Conservation (phyloP, 805 yeast genomes). For the Wickerhamiella australiensis region DNA sequence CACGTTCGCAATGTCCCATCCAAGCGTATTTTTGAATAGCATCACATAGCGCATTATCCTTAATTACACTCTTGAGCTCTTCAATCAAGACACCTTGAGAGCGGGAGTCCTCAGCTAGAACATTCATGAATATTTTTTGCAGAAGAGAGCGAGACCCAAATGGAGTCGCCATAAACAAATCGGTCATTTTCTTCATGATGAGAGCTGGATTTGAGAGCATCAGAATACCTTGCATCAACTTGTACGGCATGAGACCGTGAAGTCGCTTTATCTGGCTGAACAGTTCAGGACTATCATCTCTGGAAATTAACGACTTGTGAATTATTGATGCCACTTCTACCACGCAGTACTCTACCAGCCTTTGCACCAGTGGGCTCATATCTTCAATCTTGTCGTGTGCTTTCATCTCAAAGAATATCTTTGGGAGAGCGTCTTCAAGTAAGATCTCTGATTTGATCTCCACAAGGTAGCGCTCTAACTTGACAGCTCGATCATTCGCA, state of each 20-base stretch:
- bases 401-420: constrained; percentile 57
- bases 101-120: constrained; percentile 62
- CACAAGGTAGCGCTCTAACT: constrained; percentile 45
- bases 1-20: constrained; percentile 21
- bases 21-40: constrained; percentile 21
- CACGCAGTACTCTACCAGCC: constrained; percentile 71
- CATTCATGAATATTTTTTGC: constrained; percentile 61
- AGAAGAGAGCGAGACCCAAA: constrained; percentile 55
- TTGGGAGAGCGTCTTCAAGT: constrained; percentile 42
- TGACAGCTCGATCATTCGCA: constrained; percentile 44
- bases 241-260: constrained; percentile 72
- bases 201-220: constrained; percentile 79
- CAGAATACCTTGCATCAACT: constrained; percentile 60
- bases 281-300: constrained; percentile 68
- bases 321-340: constrained; percentile 75
- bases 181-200: constrained; percentile 67
- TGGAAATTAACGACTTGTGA: constrained; percentile 67
- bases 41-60: constrained; percentile 19
- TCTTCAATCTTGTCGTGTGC: constrained; percentile 39
- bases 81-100: constrained; percentile 44
- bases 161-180: constrained; percentile 70
- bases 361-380: constrained; percentile 52
- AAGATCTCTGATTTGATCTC: constrained; percentile 46
- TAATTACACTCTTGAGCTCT: constrained; percentile 35
- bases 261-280: constrained; percentile 57